These are phyloP conservation scores for button mushroom (Agaricus bisporus) DNA, from an alignment of 768 basidiomycete genomes.

Conservation along the genomic window DNA sequence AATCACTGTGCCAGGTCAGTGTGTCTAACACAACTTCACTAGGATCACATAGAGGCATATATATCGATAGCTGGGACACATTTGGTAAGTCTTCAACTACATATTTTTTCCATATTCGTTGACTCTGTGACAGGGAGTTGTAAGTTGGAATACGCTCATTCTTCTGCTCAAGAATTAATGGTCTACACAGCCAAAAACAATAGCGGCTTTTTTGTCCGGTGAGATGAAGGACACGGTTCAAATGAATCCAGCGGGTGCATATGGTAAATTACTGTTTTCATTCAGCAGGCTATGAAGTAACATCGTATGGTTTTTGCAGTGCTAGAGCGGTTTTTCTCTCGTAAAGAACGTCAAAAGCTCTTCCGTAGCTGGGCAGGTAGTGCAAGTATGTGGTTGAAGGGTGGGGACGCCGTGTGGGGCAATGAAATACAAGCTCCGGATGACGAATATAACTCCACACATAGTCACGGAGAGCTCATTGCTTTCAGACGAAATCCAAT, in stretches of 20 bases:
- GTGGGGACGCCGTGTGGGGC: constrained; percentile 84
- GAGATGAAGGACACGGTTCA: constrained; percentile 94
- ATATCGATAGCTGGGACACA: constrained; percentile 85
- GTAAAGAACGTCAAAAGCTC: constrained; percentile 80
- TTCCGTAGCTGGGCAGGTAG: constrained; percentile 96
- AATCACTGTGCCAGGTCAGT: neutral
- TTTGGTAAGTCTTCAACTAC: constrained; percentile 42
- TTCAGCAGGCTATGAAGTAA: neutral
- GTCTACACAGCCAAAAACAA: constrained; percentile 75
- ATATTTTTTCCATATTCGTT: neutral
- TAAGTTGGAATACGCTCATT: constrained; percentile 20
- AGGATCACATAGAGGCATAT: constrained; percentile 84
- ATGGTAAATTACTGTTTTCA: constrained; percentile 34
- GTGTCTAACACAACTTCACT: constrained; percentile 4
- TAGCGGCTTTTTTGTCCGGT: constrained; percentile 91
- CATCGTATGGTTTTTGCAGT: constrained; percentile 34
- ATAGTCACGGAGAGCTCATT: constrained; percentile 79
- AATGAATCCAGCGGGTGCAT: constrained; percentile 74
- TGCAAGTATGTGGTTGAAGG: constrained; percentile 94
- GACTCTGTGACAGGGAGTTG: constrained; percentile 57
- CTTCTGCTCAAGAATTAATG: neutral
- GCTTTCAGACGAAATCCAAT: constrained; percentile 53
- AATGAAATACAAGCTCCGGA: constrained; percentile 73
- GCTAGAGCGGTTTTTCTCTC: constrained; percentile 84
- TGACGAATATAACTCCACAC: constrained; percentile 44